phyloP scores from a whole-genome alignment of 768 basidiomycete species.

The Leccinum variicolor region DNA sequence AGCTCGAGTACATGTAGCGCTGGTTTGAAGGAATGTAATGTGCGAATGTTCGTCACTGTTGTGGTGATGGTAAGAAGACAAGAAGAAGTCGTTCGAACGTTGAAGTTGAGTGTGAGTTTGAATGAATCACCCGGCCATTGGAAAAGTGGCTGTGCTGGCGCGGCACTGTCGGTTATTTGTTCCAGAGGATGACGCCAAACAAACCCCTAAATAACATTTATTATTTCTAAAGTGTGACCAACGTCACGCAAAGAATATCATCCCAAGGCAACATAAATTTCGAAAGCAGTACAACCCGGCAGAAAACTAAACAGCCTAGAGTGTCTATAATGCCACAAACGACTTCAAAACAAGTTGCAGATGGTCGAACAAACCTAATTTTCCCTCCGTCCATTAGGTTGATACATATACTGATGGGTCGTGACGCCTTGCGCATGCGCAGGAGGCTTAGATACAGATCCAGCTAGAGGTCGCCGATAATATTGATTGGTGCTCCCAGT shows the following conservation, averaged over 20 bases:
- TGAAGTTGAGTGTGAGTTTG: constrained; percentile 7
- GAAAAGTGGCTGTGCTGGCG: constrained; percentile 24
- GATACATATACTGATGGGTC: constrained; percentile 45
- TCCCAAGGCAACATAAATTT: constrained; percentile 15
- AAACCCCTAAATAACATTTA: constrained; percentile 5
- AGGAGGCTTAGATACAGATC: constrained; percentile 22
- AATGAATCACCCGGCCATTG: constrained; percentile 13
- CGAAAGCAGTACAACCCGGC: constrained; percentile 5
- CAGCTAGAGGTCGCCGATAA: constrained; percentile 46
- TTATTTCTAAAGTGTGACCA: constrained; percentile 13
- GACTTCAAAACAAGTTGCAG: constrained; percentile 6
- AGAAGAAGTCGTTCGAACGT: constrained; percentile 7
- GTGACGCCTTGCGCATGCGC: constrained; percentile 26
- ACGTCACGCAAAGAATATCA: constrained; percentile 15
- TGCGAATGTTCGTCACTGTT: not conserved
- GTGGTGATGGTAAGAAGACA: constrained; percentile 18
- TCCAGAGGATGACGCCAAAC: constrained; percentile 26
- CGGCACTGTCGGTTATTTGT: constrained; percentile 18
- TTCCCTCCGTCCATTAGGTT: constrained; percentile 40
- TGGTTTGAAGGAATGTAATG: not conserved
- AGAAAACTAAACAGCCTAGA: constrained; percentile 2
- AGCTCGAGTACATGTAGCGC: constrained; percentile 49
- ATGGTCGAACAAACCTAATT: constrained; percentile 10
- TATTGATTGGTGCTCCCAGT: constrained; percentile 40
- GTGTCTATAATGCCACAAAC: constrained; percentile 1